Base-by-base conservation (phyloP, 2,329 filamentous ascomycete species). In the Neofusicoccum ribis region DNA sequence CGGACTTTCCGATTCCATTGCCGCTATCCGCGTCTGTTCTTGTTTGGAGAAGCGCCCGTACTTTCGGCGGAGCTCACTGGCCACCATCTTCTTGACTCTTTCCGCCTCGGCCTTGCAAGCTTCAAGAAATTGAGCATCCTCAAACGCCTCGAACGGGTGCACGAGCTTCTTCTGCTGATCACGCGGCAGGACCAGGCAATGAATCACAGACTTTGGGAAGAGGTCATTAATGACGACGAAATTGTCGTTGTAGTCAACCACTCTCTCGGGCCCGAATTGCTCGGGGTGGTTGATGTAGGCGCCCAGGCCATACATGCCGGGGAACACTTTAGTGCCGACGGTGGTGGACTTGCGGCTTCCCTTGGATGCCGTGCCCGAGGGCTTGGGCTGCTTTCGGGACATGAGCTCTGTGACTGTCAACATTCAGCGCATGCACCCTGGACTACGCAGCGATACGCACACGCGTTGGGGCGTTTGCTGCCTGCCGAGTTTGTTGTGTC, bases 111-210 rank as follows among this genome's bases (percentile, higher is more conserved):
- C 74, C 49, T 80, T 84, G 27, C 93, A 87, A 20, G 84, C 79
- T 2, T 79, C 80, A 0, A 95, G 86, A 76, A 98, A 96, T 0
- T 77, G 81, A 0, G 80, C 68, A 74, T 96, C 88, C 36, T 89
- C 84, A 70, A 97, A 88, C 4, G 91, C 91, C 20, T 90, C 86
- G 72, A 94, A 89, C 0, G 94, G 93, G 70, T 96, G 90, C 11
- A 87, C 80, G 5, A 83, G 79, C 70, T 83, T 87, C 73, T 88
- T 86, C 2, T 75, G 72, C 0, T 82, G 73, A 46, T 90, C 86
- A 58, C 93, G 90, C 6, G 93, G 92, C 5, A 98, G 87, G n/a
- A 98, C 86, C 2, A 99, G 90, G 1, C 92, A 84, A 79, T 99
- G 95, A 3, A 97, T 83, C 3, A 86, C 88, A 3, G 91, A 87